A percentile compares a stretch with the other conserved stretches of the same genome.
phyloP scores from a whole-genome alignment of 2,329 filamentous ascomycete genomes.

The Pseudogymnoascus pannorum region DNA sequence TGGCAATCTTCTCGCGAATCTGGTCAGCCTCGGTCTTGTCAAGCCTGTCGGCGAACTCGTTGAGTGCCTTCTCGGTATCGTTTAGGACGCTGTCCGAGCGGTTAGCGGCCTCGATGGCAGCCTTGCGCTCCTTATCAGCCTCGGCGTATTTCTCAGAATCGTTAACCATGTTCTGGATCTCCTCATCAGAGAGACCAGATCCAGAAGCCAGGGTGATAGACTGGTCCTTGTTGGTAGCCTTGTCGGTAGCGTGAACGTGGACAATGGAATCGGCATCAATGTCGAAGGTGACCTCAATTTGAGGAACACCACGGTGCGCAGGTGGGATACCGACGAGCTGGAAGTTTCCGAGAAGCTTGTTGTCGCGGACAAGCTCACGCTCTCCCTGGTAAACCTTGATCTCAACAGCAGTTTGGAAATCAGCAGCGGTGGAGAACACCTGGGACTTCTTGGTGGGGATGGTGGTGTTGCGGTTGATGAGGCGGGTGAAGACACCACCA shows the following conservation, averaged over 20 bases:
- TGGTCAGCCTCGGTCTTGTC: conserved; percentile 92
- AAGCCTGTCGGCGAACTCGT: conserved; percentile 91
- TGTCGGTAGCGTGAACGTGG: conserved; percentile 97
- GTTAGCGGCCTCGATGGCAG: conserved; percentile 92
- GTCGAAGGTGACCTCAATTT: conserved; percentile 97
- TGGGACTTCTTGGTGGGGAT: conserved; percentile 99
- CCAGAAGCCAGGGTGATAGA: conserved; percentile 98
- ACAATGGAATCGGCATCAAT: conserved; percentile 98
- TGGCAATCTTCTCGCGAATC: conserved; percentile 87
- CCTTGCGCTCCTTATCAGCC: conserved; percentile 93
- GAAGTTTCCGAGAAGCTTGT: conserved; percentile 99
- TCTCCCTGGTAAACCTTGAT: conserved; percentile 99
- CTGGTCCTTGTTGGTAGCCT: conserved; percentile 99
- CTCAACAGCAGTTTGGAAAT: conserved; percentile 97
- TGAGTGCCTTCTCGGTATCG: conserved; percentile 96
- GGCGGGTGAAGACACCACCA: conserved; percentile 91
- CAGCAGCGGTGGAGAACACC: conserved; percentile 93
- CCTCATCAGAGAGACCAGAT: conserved; percentile 86
- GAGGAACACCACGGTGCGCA: conserved; percentile 90
- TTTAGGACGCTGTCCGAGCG: conserved; percentile 91
- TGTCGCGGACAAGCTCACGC: conserved; percentile 97
- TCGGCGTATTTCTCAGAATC: conserved; percentile 97
- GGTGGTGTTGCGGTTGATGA: conserved; percentile 99
- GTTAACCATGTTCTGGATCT: conserved; percentile 96
- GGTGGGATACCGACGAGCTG: conserved; percentile 96